Evolutionary conservation across 1,139 yeast genomes (phyloP).

Genomic region (Diutina mesorugosa): DNA sequence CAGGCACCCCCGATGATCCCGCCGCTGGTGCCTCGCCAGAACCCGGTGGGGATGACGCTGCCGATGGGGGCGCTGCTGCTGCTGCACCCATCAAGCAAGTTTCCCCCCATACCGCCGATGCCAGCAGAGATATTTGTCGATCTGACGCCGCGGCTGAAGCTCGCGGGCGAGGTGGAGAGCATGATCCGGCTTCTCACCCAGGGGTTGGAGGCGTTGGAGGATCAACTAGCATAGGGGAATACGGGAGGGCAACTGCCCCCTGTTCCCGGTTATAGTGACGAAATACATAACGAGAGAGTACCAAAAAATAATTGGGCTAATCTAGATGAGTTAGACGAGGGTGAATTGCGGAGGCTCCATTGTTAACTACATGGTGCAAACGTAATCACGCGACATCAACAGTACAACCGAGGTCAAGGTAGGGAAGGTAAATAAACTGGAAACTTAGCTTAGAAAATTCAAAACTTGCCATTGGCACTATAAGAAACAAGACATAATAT

Average conservation of each 20-base stretch:
- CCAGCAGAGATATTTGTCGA: constrained; percentile 28
- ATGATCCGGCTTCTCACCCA: constrained; percentile 27
- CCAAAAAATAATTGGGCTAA: too few relatives aligned
- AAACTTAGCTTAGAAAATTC: too few relatives aligned
- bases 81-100: constrained; percentile 5
- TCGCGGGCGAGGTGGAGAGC: constrained; percentile 24
- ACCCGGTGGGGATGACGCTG: constrained; percentile 4
- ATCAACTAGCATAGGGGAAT: neutral
- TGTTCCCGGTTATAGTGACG: neutral
- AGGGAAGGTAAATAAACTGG: too few relatives aligned
- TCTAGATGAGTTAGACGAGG: too few relatives aligned
- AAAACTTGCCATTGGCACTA: too few relatives aligned
- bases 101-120: constrained; percentile 26
- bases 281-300: too few relatives aligned
- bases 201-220: constrained; percentile 29
- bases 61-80: neutral
- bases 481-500: too few relatives aligned
- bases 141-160: constrained; percentile 17
- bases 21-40: constrained; percentile 9
- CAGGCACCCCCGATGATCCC: constrained; percentile 9
- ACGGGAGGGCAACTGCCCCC: neutral
- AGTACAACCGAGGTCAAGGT: too few relatives aligned
- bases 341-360: too few relatives aligned
- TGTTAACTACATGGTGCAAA: too few relatives aligned
- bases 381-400: too few relatives aligned